Evolutionary conservation across 805 yeast species (phyloP).

Genomic region (Saturnispora hagleri): DNA sequence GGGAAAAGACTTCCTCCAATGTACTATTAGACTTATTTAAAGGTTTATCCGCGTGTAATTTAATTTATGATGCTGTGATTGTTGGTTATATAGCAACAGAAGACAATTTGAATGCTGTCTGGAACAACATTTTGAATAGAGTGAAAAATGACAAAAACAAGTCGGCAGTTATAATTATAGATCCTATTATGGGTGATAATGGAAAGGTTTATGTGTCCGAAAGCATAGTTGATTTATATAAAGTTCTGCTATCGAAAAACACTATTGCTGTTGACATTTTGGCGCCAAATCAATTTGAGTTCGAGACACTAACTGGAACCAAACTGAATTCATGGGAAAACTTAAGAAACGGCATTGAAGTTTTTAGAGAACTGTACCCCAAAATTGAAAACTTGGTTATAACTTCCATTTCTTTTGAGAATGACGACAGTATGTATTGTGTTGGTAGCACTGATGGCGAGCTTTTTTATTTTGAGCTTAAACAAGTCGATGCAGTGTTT

Average conservation of each 20-base stretch:
- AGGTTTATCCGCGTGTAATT: constrained; percentile 45
- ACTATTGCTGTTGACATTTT: constrained; percentile 34
- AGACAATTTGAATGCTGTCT: constrained; percentile 42
- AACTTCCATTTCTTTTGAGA: constrained; percentile 40
- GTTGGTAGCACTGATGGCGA: constrained; percentile 31
- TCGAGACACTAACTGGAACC: constrained; percentile 48
- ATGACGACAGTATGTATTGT: constrained; percentile 25
- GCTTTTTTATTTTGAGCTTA: constrained; percentile 33
- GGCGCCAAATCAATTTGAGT: constrained; percentile 71
- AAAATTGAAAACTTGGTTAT: constrained; percentile 45
- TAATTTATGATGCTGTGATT: constrained; percentile 54
- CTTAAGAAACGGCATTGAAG: constrained; percentile 30
- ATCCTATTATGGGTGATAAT: constrained; percentile 90
- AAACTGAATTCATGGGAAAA: constrained; percentile 31
- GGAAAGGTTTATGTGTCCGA: constrained; percentile 70
- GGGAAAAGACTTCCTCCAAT: constrained; percentile 39
- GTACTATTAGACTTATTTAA: constrained; percentile 40
- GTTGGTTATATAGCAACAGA: constrained; percentile 75
- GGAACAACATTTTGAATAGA: constrained; percentile 21
- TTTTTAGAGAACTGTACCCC: constrained; percentile 35
- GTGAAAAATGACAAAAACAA: constrained; percentile 9
- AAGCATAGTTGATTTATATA: constrained; percentile 44
- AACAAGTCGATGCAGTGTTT: constrained; percentile 48
- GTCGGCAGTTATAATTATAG: constrained; percentile 54
- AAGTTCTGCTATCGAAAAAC: constrained; percentile 33